Evolutionary conservation across 2,329 filamentous ascomycete genomes (phyloP).

Genomic region (Aspergillus hortae): DNA sequence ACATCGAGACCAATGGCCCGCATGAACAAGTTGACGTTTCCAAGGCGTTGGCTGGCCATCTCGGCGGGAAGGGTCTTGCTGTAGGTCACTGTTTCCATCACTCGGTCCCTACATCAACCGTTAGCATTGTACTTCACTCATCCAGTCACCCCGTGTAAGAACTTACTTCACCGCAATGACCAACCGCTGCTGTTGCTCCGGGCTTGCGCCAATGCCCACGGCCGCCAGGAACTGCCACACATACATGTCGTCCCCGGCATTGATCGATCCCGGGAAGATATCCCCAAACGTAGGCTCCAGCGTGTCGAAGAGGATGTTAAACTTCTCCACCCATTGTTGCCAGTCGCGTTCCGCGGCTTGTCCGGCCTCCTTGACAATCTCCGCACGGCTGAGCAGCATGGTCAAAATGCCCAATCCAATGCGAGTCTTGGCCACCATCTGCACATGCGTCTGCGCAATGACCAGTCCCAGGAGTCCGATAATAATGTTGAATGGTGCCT

Average conservation of each 20-base stretch:
- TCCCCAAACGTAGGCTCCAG: conserved; percentile 79
- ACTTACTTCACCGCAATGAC: conserved; percentile 85
- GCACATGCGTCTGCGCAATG: conserved; percentile 75
- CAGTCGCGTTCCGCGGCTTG: conserved; percentile 68
- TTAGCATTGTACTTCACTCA: conserved; percentile 13
- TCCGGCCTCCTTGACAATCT: conserved; percentile 82
- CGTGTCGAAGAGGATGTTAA: conserved; percentile 81
- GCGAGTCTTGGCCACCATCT: conserved; percentile 78
- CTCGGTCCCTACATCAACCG: conserved; percentile 61
- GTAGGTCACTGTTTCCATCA: conserved; percentile 89
- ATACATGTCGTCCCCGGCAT: conserved; percentile 87
- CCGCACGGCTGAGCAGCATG: conserved; percentile 89
- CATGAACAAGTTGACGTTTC: conserved; percentile 98
- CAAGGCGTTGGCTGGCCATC: conserved; percentile 76
- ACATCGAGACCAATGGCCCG: conserved; percentile 97
- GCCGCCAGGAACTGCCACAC: conserved; percentile 98
- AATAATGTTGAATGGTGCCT: conserved; percentile 86
- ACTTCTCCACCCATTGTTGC: conserved; percentile 78
- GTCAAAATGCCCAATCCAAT: conserved; percentile 88
- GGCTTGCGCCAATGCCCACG: conserved; percentile 87
- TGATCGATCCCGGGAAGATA: conserved; percentile 89
- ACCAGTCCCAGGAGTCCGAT: conserved; percentile 85
- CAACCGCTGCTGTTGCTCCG: conserved; percentile 90
- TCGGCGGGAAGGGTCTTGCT: conserved; percentile 85
- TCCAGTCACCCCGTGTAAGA: not conserved